Conservation (phyloP, 805 yeast species). For the Candida argentea region DNA sequence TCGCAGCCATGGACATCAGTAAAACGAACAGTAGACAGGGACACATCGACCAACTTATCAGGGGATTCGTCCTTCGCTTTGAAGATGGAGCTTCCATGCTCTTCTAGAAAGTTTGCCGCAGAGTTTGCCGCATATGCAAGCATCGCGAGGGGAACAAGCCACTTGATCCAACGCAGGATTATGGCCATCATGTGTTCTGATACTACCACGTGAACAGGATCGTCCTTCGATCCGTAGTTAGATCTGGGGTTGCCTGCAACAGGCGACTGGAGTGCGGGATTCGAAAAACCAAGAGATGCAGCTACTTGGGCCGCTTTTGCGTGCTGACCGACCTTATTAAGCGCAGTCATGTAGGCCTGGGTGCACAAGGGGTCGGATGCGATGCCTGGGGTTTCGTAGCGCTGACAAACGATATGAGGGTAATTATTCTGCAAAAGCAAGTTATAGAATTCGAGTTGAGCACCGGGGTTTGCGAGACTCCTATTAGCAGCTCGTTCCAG, state of each 20-base stretch:
- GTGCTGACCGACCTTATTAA: conserved; percentile 64
- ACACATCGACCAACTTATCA: conserved; percentile 77
- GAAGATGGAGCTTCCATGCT: conserved; percentile 72
- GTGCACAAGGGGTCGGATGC: conserved; percentile 76
- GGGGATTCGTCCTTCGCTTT: conserved; percentile 59
- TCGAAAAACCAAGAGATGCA: conserved; percentile 5
- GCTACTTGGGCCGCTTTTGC: conserved; percentile 68
- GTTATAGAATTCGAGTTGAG: conserved; percentile 79
- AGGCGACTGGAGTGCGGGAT: conserved; percentile 3
- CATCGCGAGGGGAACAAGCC: conserved; percentile 75
- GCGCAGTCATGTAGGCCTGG: conserved; percentile 68
- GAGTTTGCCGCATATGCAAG: conserved; percentile 73
- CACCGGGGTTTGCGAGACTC: conserved; percentile 52
- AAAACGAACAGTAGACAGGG: conserved; percentile 78
- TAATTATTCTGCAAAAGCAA: conserved; percentile 67
- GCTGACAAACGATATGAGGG: conserved; percentile 92
- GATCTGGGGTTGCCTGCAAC: conserved; percentile 8
- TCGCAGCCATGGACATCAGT: conserved; percentile 96
- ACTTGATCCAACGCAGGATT: conserved; percentile 77
- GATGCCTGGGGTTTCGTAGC: conserved; percentile 92
- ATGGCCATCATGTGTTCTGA: conserved; percentile 75
- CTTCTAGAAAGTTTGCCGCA: conserved; percentile 70
- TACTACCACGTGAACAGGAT: conserved; percentile 90
- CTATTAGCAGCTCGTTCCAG: conserved; percentile 84
- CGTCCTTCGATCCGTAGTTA: conserved; percentile 54